These are phyloP conservation scores for Zangia roseola DNA, from an alignment of 768 basidiomycete species.

Conservation along the genomic window DNA sequence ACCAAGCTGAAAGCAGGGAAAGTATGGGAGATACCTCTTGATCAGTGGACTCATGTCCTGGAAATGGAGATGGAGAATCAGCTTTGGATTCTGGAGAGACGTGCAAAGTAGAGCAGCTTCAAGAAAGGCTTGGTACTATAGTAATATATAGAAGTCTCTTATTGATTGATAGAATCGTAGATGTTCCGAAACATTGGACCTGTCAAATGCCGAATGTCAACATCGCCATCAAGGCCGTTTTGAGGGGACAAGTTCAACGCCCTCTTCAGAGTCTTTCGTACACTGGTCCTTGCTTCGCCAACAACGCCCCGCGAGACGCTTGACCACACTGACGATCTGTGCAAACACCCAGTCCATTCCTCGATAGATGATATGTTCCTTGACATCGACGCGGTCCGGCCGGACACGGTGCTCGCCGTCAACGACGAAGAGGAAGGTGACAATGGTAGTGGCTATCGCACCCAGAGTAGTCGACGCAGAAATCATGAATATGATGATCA, in stretches of 20 bases:
- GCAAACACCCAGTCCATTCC: slow-evolving; percentile 32
- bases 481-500: slow-evolving; percentile 96
- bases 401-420: slow-evolving; percentile 68
- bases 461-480: slow-evolving; percentile 73
- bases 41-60: slow-evolving; percentile 29
- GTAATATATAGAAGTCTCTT: too few species aligned
- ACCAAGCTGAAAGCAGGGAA: slow-evolving; percentile 18
- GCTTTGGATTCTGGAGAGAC: slow-evolving; percentile 51
- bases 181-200: too few species aligned
- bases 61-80: slow-evolving; percentile 39
- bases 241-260: too few species aligned
- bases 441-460: slow-evolving; percentile 59
- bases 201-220: too few species aligned
- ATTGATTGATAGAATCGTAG: too few species aligned
- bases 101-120: background rate
- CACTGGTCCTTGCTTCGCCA: background rate
- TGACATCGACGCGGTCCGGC: slow-evolving; percentile 54
- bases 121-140: too few species aligned
- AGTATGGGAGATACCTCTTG: slow-evolving; percentile 23
- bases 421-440: slow-evolving; percentile 60
- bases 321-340: slow-evolving; percentile 14
- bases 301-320: slow-evolving; percentile 5
- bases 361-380: slow-evolving; percentile 34
- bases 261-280: background rate
- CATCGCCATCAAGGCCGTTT: too few species aligned